Evolutionary conservation across 306 rosid genomes (phyloP), one percentile per base, ranked within the genome.

Genomic region (Gillenia trifoliata): DNA sequence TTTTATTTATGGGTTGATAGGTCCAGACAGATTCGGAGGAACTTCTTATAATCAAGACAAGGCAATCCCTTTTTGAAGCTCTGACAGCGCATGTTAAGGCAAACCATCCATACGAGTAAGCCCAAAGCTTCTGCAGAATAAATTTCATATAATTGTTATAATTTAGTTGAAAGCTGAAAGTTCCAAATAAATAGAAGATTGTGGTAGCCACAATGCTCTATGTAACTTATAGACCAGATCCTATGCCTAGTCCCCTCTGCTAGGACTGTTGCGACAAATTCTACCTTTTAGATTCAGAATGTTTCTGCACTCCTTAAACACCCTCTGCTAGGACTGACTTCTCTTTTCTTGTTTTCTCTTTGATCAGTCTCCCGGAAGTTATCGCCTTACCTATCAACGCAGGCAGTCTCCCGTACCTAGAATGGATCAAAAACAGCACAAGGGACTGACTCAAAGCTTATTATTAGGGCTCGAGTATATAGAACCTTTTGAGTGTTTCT

Each of bases 391-490:
- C 97, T 34, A 90, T 94, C 78, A 87, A 88, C 1, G 97, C 97
- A 10, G 97, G 98, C 65, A 89, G 85, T 78, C 84, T 79, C 30
- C 80, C 82, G 69, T 90, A 93, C 84, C 81, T 93, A 66, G 97
- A 93, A 64, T 93, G 97, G 99, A 47, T 94, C 57, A 92, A 92
- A 80, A 87, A 84, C 84, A 94, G 92, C 89, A 94, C 99, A 8
- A 86, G 87, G 80, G 94, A 91, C 83, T 91, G 86, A 93, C 80
- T 29, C 57, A 56, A 41, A 43, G 54, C 33, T 56, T 45, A 16
- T 29, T 64, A n/a, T 54, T 2, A 29, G 38, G 38, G 23, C 64
- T 56, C 43, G 23, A 26, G 67, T 12, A 31, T 43, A 22, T 54
- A 3, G 41, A 68, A 47, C 25, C 69, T 1, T 72, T 72, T 0